Evolutionary conservation across 345 rosid species (phyloP), one percentile per base, ranked within the genome.

Genomic region (Salix arbutifolia): DNA sequence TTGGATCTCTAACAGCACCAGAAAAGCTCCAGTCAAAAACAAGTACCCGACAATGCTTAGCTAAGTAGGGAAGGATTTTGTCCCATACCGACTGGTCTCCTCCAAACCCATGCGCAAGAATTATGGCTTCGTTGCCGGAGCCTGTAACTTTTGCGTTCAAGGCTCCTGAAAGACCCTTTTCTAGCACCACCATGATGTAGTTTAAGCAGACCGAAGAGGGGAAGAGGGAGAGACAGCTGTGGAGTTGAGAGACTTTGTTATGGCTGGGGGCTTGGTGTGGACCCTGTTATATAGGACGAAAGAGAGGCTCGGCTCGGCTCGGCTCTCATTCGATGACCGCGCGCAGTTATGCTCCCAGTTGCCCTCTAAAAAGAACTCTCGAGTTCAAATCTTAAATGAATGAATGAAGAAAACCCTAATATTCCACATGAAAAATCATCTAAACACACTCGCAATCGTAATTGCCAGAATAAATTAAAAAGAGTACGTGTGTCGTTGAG

Each of bases 21-120:
- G 97, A 90, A 79, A 90, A 94, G 17, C 74, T 53, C 96, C 97
- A 92, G 52, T 92, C 98, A 65, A 91, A 94, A n/a, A 87, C 84
- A 23, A 90, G 75, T 72, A 94, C 84, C 82, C 78, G 81, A 78
- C 65, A 89, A 26, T 85, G 72, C 48, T 78, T 69, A 16, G 91
- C 71, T 78, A 94, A 67, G 60, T 67, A 66, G 28, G 96, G 93
- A 30, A 86, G 38, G 12, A 81, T 69, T 30, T 77, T 53, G 56
- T 81, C 80, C 84, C 84, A 81, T 1, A 84, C 65, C 10, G 91
- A 86, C 72, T 92, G 97, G 78, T 94, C 93, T 44, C 69, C 84
- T 35, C 98, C 96, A 50, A 77, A 92, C 0, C 98, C 98, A 30
- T 94, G 97, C 0, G 94, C 96, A 9, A 80, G 67, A 67, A 80